These are phyloP conservation scores for Solanum verrucosum DNA, from an alignment of 257 asterid genomes.

Conservation along the genomic window DNA sequence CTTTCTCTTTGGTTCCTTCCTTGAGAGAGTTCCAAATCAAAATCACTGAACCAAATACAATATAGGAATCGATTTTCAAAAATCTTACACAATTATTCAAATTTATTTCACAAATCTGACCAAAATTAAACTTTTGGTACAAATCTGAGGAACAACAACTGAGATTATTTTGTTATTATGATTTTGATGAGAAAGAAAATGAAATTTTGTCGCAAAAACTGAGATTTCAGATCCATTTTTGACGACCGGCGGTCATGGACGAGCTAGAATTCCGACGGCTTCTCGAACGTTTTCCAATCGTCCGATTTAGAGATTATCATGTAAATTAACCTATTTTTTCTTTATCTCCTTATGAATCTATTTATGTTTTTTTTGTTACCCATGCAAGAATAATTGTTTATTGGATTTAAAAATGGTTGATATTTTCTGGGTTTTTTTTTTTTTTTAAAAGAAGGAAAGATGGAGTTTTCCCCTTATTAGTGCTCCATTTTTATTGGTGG, in stretches of 20 bases:
- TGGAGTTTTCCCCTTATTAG: not conserved
- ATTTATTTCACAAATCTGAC: not conserved
- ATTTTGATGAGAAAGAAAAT: not conserved
- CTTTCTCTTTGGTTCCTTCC: not conserved
- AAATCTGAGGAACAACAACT: not conserved
- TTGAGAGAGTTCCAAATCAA: not conserved
- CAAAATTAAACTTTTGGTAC: not conserved
- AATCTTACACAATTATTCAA: not conserved
- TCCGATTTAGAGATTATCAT: conserved; percentile 58
- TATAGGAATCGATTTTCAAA: not conserved
- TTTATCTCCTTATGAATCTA: not conserved
- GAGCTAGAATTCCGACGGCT: conserved; percentile 50
- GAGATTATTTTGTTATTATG: not conserved
- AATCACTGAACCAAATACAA: not conserved
- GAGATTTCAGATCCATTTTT: not conserved
- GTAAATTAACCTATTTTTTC: conserved; percentile 14
- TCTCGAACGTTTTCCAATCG: conserved; percentile 64
- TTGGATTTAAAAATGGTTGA: not conserved
- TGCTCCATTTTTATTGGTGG: not conserved
- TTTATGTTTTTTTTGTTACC: not conserved
- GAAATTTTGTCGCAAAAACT: not conserved
- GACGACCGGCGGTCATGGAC: conserved; percentile 22
- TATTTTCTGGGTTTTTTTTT: not conserved
- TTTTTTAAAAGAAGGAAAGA: not conserved
- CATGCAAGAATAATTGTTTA: not conserved